Evolutionary conservation across 306 rosid species (phyloP).

Genomic region (Fragaria iinumae): DNA sequence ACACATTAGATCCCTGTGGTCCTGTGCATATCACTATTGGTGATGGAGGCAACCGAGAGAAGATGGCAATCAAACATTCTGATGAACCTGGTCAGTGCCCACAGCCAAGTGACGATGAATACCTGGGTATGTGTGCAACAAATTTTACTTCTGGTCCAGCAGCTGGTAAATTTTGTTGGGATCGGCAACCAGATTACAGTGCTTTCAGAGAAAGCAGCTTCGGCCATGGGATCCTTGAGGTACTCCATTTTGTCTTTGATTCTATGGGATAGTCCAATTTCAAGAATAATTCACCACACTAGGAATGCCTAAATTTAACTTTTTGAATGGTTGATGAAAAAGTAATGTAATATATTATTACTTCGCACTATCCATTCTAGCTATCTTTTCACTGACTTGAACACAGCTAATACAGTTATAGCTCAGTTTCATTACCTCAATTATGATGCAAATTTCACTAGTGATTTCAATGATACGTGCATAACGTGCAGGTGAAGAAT

Average conservation of each 20-base stretch:
- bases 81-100: constrained; percentile 72
- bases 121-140: constrained; percentile 57
- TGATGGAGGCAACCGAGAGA: constrained; percentile 87
- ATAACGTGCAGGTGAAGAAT: constrained; percentile 62
- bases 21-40: constrained; percentile 74
- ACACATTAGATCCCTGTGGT: constrained; percentile 74
- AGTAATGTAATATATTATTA: background rate
- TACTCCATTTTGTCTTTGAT: constrained; percentile 24
- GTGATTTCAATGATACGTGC: constrained; percentile 15
- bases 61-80: constrained; percentile 56
- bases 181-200: constrained; percentile 66
- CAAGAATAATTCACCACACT: background rate
- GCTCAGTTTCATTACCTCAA: background rate
- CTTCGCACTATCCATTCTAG: background rate
- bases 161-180: constrained; percentile 70
- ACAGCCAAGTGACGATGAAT: constrained; percentile 48
- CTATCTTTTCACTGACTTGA: background rate
- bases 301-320: background rate
- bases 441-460: background rate
- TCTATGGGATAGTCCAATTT: background rate
- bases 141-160: constrained; percentile 64
- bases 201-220: constrained; percentile 77
- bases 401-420: background rate
- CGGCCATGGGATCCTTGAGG: constrained; percentile 82
- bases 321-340: background rate